Evolutionary conservation across 2,329 filamentous ascomycete species (phyloP).

Genomic region (Cladosporium sphaerospermum): DNA sequence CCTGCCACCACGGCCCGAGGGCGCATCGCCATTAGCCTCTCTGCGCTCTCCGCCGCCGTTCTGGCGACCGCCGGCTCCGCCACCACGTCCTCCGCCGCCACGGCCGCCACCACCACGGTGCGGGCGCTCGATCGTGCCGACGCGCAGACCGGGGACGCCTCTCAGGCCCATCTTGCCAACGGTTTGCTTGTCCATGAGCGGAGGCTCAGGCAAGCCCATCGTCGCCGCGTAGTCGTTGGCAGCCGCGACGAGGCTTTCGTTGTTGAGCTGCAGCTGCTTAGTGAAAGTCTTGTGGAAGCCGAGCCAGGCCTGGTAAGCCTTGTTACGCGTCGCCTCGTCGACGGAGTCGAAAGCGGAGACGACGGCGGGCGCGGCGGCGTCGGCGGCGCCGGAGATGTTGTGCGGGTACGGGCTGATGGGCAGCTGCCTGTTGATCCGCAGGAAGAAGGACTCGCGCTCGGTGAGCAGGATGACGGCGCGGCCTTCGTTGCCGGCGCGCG

Average conservation of each 20-base stretch:
- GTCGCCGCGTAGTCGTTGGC: conserved; percentile 40
- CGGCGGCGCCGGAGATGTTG: conserved; percentile 32
- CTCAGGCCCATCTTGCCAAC: conserved; percentile 45
- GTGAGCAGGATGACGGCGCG: conserved; percentile 50
- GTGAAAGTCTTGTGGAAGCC: conserved; percentile 43
- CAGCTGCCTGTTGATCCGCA: conserved; percentile 42
- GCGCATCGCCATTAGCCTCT: conserved; percentile 2
- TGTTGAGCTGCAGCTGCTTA: conserved; percentile 37
- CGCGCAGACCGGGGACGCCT: conserved; percentile 38
- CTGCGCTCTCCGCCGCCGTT: not conserved
- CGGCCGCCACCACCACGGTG: conserved; percentile 3
- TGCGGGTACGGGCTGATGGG: conserved; percentile 46
- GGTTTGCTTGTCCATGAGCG: conserved; percentile 39
- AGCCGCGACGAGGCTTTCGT: conserved; percentile 34
- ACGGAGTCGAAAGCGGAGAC: conserved; percentile 29
- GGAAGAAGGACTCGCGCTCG: conserved; percentile 47
- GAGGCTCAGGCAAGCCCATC: conserved; percentile 42
- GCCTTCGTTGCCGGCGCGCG: conserved; percentile 70
- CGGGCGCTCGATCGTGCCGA: conserved; percentile 16
- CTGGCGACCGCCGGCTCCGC: not conserved
- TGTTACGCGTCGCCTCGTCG: conserved; percentile 36
- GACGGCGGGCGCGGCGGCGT: conserved; percentile 19
- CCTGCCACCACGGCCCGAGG: conserved; percentile 1
- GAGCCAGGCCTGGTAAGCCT: conserved; percentile 43
- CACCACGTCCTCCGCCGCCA: not conserved